Evolutionary conservation across 1,284 basidiomycete species (phyloP).

Genomic region (Marasmius fiardii): DNA sequence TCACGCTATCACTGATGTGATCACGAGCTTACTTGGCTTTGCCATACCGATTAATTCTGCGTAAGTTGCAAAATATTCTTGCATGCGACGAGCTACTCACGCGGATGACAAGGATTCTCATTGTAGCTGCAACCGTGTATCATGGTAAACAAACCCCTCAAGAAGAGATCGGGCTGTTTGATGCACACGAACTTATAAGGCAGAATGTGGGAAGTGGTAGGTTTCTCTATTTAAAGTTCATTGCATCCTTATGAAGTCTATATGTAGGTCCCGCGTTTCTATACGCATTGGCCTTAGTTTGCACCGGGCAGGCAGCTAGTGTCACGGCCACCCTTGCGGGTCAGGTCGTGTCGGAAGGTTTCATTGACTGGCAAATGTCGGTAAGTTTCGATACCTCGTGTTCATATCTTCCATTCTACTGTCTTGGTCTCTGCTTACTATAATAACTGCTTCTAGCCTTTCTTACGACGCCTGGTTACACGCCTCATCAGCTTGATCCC

Average conservation of each 20-base stretch:
- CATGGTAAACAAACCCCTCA: constrained; percentile 25
- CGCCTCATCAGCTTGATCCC: constrained; percentile 87
- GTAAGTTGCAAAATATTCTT: constrained; percentile 21
- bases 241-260: background rate
- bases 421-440: no score
- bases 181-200: constrained; percentile 64
- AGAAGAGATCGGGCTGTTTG: constrained; percentile 58
- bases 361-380: constrained; percentile 77
- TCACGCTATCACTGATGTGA: constrained; percentile 59
- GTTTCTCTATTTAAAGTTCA: constrained; percentile 12
- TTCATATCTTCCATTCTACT: constrained; percentile 5
- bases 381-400: constrained; percentile 35
- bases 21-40: constrained; percentile 53
- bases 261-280: constrained; percentile 59
- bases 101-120: constrained; percentile 40
- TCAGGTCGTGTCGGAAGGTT: constrained; percentile 82
- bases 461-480: constrained; percentile 71
- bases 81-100: background rate
- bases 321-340: constrained; percentile 84
- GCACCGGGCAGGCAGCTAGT: constrained; percentile 77
- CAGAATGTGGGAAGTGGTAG: constrained; percentile 57
- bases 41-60: constrained; percentile 74
- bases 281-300: constrained; percentile 76
- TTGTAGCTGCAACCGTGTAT: constrained; percentile 57
- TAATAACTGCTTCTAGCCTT: constrained; percentile 41